Evolutionary conservation across 768 basidiomycete genomes (phyloP), one percentile per base, ranked within the genome.

Genomic region (Lactarius hatsudake): DNA sequence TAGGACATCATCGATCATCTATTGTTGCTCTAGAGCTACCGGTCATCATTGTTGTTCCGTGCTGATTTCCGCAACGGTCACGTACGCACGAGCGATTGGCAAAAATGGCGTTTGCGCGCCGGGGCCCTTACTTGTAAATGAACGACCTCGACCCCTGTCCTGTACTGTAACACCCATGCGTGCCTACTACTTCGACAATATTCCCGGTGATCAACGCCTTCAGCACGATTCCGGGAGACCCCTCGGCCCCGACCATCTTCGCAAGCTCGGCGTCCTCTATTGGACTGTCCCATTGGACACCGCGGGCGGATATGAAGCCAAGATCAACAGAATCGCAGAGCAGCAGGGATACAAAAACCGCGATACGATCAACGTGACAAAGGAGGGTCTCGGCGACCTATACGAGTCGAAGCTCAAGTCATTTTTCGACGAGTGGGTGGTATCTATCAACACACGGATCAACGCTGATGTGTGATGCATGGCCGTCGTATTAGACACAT

Each of bases 371-470:
- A 87, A 89, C 67, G 86, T 93, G 13, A 89, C 88, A 10, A 88
- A 87, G 73, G 87, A 85, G 72, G 90, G 87, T 0, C 79, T 98
- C 58, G 95, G 94, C 1, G 92, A 92, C 79, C 71, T 79, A 9
- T 96, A 93, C 77, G 94, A 97, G 72, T 74, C 81, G 28, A 94
- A 91, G 77, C 84, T 96, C 74, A 90, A 91, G 75, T 81, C 74
- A 0, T 96, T 96, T 78, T 96, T 91, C 72, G 81, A 89, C 62
- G 93, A 95, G 91, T 93, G 72, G 67, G 72, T 51, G 7, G 6
- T 32, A 8, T 45, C 9, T 13, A 34, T 32, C 32, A 8, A 9
- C 34, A 9, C 13, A 38, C 36, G 13, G 36, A 38, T 38, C 36
- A 13, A n/a, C 36, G 36, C 36, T 38, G 36, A 38, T 9, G 34